Evolutionary conservation across 108 stramenopile species (phyloP), one percentile per base, ranked within the genome.

Genomic region (Fistulifera pelliculosa): DNA sequence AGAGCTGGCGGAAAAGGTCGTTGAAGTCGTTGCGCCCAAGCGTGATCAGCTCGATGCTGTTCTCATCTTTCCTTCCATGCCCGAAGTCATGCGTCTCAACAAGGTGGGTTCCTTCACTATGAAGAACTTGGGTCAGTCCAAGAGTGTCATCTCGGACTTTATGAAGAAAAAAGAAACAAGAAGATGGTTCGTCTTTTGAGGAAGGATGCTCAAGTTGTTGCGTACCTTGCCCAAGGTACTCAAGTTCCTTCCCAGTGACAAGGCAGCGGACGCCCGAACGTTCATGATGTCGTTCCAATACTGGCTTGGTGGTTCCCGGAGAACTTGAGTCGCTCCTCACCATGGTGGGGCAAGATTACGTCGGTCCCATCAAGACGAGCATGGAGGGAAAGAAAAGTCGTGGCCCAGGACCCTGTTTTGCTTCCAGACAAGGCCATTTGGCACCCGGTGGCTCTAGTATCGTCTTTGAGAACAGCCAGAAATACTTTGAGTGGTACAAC

Each of bases 231-330:
- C 95, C 14, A 96, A 96, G 81, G 95, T 96, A 0, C 64, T 96
- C 52, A 96, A 96, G 74, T 96, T 95, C 74, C 71, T 96, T 22
- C 95, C 95, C 5, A 80, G 77, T 60, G 95, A 96, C 73, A 96
- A 96, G 82, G 95, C 95, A 7, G 86, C 87, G 35, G 95, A 96
- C 69, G 95, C 95, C 6, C 77, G 93, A 31, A 90, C 93, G 44
- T 96, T 96, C 65, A 96, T 96, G 94, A 96, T 96, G 95, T 93
- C 90, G 28, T 96, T 96, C 87, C 94, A 95, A 62, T 96, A 96
- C 79, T 96, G 95, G 95, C 87, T 96, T 42, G 95, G 95, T 38
- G 76, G 87, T 26, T 94, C 93, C 94, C 27, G 87, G 95, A 60
- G 95, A 96, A 50, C 70, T 96, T 17, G 86, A 94, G 74, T 81